Percentiles rank a stretch among this genome's conserved stretches.
Evolutionary conservation across 495 filamentous ascomycete species (phyloP).

Genomic region (Hypomontagnella submonticulosa): DNA sequence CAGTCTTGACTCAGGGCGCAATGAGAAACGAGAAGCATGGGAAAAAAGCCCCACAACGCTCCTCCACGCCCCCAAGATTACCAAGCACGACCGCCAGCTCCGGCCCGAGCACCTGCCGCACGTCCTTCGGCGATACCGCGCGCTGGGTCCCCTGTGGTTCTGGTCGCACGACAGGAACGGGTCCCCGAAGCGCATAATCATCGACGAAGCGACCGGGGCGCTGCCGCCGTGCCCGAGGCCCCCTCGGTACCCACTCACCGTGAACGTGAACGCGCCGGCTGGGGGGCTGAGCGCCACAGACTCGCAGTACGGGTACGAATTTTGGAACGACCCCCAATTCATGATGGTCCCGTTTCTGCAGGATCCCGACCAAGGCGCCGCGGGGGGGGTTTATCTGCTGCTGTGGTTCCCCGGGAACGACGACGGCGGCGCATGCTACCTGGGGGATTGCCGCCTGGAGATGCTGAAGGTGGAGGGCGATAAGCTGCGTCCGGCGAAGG

Average conservation of each 20-base stretch:
- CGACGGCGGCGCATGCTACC: conserved; percentile 13
- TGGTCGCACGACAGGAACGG: conserved; percentile 29
- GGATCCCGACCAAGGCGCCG: background rate
- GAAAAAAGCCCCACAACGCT: background rate
- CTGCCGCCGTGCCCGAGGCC: background rate
- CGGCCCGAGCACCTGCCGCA: conserved; percentile 2
- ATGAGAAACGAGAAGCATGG: background rate
- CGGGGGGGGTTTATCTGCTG: background rate
- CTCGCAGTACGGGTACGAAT: too few species aligned
- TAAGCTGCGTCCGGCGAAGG: conserved; percentile 25
- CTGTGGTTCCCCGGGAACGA: conserved; percentile 8
- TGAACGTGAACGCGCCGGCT: background rate
- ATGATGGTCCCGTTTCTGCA: conserved; percentile 2
- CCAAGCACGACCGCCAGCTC: conserved; percentile 46
- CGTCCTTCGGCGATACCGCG: conserved; percentile 19
- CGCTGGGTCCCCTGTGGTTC: conserved; percentile 44
- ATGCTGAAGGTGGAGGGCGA: conserved; percentile 52
- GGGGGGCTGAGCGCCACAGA: background rate
- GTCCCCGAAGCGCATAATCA: conserved; percentile 40
- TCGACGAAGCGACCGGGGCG: conserved; percentile 25
- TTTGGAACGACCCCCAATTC: too few species aligned
- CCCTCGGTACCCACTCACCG: background rate
- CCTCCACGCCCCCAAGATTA: conserved; percentile 55
- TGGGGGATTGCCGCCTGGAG: conserved; percentile 41
- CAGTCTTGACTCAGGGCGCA: background rate